phyloP scores from a whole-genome alignment of 2,329 filamentous ascomycete species.

The Botrytis fabae region DNA sequence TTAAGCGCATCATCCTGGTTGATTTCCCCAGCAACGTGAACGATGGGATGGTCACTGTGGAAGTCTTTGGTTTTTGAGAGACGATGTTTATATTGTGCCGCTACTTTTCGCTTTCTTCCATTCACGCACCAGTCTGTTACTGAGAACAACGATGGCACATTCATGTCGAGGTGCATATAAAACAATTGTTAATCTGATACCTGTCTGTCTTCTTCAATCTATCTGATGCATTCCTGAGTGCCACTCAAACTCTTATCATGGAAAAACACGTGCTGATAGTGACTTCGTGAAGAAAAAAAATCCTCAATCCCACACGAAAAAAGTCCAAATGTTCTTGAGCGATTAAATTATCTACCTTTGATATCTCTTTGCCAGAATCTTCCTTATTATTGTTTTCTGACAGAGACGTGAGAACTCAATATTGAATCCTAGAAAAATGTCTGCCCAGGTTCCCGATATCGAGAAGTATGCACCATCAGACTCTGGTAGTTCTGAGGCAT shows the following conservation, averaged over 20 bases:
- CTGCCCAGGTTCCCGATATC: conserved; percentile 24
- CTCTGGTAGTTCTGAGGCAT: conserved; percentile 45
- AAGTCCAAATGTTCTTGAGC: not conserved
- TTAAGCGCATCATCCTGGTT: not conserved
- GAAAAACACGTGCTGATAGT: conserved; percentile 11
- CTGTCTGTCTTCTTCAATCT: not conserved
- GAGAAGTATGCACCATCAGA: conserved; percentile 30
- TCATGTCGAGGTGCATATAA: not conserved
- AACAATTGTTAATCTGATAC: not conserved
- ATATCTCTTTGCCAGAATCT: not conserved
- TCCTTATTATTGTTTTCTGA: no score
- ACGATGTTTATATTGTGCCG: not conserved
- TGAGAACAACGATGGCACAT: not conserved
- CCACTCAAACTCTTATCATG: not conserved
- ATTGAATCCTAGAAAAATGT: conserved; percentile 27
- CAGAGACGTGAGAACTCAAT: not conserved
- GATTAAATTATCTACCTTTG: not conserved
- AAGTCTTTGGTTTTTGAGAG: not conserved
- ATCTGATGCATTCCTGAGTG: not conserved
- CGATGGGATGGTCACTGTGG: not conserved
- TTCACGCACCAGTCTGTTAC: not conserved
- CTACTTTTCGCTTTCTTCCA: no score
- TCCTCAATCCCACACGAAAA: conserved; percentile 12
- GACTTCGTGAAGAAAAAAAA: not conserved
- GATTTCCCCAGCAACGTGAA: conserved; percentile 20